These are phyloP conservation scores for Chaetomiaceae sp. DNA, from an alignment of 2,329 filamentous ascomycete genomes.

Conservation along the genomic window DNA sequence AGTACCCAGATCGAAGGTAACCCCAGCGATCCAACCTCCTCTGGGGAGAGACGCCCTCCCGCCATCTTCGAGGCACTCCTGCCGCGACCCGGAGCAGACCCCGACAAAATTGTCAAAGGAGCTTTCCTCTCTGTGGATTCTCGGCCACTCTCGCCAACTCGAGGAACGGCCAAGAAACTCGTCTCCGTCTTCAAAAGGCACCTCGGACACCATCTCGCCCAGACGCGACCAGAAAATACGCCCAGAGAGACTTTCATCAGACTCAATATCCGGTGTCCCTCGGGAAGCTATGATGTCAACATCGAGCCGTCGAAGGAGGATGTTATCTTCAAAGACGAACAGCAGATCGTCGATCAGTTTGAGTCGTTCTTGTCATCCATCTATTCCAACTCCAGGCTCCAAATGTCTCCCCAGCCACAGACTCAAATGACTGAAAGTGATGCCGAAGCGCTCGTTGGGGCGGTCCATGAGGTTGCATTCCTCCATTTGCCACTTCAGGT, in stretches of 20 bases:
- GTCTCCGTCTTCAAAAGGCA: constrained; percentile 47
- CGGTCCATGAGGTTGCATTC: background rate
- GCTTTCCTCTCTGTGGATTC: constrained; percentile 64
- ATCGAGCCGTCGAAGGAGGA: constrained; percentile 68
- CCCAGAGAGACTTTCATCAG: constrained; percentile 56
- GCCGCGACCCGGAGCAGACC: constrained; percentile 45
- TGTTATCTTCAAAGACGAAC: constrained; percentile 59
- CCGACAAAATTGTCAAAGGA: constrained; percentile 42
- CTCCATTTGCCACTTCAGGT: background rate
- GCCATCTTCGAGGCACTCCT: constrained; percentile 55
- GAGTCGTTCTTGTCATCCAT: constrained; percentile 38
- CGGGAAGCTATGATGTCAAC: constrained; percentile 65
- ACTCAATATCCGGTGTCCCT: constrained; percentile 58
- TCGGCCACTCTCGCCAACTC: constrained; percentile 54
- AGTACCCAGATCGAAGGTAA: too few relatives aligned
- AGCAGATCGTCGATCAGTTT: constrained; percentile 41
- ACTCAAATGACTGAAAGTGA: background rate
- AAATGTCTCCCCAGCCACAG: background rate
- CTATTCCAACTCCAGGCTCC: constrained; percentile 29
- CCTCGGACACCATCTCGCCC: constrained; percentile 32
- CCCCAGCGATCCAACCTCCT: too few relatives aligned
- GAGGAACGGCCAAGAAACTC: constrained; percentile 58
- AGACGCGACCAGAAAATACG: background rate
- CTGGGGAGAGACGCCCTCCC: too few relatives aligned
- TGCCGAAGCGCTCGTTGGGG: background rate